Base-by-base conservation (phyloP, 2,329 filamentous ascomycete species). In the Polytolypa hystricis region DNA sequence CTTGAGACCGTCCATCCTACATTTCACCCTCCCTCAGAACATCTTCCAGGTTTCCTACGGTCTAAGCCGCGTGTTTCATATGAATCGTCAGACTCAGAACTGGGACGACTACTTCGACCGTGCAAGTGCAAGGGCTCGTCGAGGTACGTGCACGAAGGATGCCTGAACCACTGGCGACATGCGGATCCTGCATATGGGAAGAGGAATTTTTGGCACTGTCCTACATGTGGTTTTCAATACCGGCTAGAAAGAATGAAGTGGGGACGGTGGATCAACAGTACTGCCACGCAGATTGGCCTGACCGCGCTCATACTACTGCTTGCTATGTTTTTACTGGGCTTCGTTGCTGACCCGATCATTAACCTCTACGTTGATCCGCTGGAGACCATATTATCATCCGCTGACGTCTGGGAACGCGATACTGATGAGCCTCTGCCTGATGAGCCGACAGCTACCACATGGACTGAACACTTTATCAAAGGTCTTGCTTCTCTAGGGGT, bases 71-170 rank as follows among this genome's bases (percentile, higher is more conserved):
- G 69, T 33, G 74, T 81, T 30, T 67, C 69, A 14, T 94, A 93
- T 52, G 71, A 79, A 35, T 87, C 84, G 16, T 74, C 82, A 42
- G 82, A 84, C 46, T 70, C 77, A 5, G 71, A 79, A 45, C 71
- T 81, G 19, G 84, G 84, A 26, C 79, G 85, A 34, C 67, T 98
- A 18, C 73, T 96, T 49, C 81, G 82, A 37, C 91, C 91, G 23
- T 98, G 91, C 69, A 78, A 80, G 62, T 98, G 91, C 71, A 93
- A 84, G 64, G 91, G 91, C 35, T 84, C 83, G 26, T 84, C 89
- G 49, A 84, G 84, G 63, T 95, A 93, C 60, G 86, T 96, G 16
- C 91, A 98, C 58, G 85, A 95, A 59, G 81, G 78, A 19, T 98
- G 91, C 54, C 69, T 98, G 33, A 76, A 82, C 51, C 70, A 74